phyloP scores from a whole-genome alignment of 441 rosid genomes.

The Cnidoscolus chayamansa region DNA sequence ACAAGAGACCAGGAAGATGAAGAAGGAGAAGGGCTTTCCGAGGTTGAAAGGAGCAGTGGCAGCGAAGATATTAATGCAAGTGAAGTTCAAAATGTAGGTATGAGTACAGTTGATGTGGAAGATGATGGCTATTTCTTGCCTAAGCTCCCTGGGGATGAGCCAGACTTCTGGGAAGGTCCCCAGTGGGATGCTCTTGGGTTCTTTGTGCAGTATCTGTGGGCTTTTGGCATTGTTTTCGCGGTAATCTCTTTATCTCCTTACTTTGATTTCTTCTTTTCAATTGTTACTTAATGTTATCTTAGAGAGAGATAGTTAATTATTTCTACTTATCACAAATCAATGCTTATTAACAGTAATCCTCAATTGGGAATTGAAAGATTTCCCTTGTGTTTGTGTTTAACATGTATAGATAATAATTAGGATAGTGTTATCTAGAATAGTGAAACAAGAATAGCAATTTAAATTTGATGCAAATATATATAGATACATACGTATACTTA shows the following conservation, averaged over 20 bases:
- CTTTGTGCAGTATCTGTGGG: constrained; percentile 83
- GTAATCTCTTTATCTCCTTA: constrained; percentile 28
- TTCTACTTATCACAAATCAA: not conserved
- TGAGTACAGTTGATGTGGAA: constrained; percentile 23
- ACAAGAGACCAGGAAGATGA: constrained; percentile 38
- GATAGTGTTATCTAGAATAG: no score
- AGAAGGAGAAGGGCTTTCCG: constrained; percentile 22
- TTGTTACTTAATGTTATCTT: not conserved
- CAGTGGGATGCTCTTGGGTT: constrained; percentile 80
- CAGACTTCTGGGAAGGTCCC: constrained; percentile 77
- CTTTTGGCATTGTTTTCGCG: constrained; percentile 76
- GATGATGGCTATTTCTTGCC: constrained; percentile 42
- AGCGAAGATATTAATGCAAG: constrained; percentile 18
- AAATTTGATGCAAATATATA: no score
- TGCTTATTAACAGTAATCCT: not conserved
- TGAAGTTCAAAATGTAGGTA: constrained; percentile 21
- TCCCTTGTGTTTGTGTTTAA: no score
- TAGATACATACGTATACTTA: no score
- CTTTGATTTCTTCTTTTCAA: not conserved
- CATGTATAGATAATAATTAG: no score
- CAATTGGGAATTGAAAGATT: no score
- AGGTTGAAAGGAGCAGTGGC: constrained; percentile 30
- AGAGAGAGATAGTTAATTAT: no score
- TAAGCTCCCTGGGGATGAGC: constrained; percentile 55
- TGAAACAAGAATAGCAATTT: no score